These are phyloP conservation scores for Ceratobasidium sp. DNA, from an alignment of 1,284 basidiomycete genomes.

Conservation along the genomic window DNA sequence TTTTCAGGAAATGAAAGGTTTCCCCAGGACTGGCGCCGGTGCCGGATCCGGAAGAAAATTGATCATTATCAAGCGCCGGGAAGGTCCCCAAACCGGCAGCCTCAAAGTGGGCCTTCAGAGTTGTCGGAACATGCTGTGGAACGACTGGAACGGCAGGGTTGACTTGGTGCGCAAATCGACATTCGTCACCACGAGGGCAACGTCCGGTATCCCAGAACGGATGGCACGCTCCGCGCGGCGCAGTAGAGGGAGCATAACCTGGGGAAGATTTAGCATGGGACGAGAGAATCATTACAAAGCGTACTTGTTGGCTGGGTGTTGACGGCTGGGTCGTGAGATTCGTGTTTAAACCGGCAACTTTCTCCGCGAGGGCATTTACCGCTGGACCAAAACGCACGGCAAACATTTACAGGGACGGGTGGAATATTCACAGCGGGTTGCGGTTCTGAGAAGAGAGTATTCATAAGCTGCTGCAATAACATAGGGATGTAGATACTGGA, in stretches of 20 bases:
- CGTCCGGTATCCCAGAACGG: slow-evolving; percentile 13
- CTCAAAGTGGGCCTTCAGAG: background rate
- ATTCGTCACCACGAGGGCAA: slow-evolving; percentile 21
- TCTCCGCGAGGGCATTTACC: slow-evolving; percentile 68
- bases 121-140: background rate
- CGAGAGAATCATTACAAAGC: no score
- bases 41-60: background rate
- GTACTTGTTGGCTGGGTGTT: no score
- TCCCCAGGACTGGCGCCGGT: background rate
- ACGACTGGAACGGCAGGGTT: background rate
- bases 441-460: no score
- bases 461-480: no score
- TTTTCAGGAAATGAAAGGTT: background rate
- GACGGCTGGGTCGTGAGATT: no score
- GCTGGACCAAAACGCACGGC: slow-evolving; percentile 66
- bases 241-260: no score
- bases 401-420: slow-evolving; percentile 62
- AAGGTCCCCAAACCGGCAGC: background rate
- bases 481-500: no score
- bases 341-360: slow-evolving; percentile 65
- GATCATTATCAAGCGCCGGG: background rate
- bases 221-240: slow-evolving; percentile 23
- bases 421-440: no score
- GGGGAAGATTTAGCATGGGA: no score
- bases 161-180: slow-evolving; percentile 1